These are phyloP conservation scores for Annona cherimola DNA, from an alignment of 164 flowering plant genomes.

Conservation along the genomic window DNA sequence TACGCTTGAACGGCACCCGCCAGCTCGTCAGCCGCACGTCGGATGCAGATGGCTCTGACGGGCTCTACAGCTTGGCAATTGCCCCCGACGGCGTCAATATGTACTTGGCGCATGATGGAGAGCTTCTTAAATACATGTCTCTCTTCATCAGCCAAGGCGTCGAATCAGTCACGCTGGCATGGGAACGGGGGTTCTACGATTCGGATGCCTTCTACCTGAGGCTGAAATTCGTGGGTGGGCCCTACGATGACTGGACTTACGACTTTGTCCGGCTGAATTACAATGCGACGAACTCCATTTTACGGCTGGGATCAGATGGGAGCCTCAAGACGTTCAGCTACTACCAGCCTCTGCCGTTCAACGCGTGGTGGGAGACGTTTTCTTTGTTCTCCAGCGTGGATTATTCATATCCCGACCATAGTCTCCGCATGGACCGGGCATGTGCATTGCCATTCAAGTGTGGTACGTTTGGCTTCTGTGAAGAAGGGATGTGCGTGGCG, in stretches of 20 bases:
- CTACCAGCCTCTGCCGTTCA: background rate
- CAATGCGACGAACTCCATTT: background rate
- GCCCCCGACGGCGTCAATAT: slow-evolving; percentile 6
- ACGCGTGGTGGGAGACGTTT: background rate
- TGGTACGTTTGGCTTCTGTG: background rate
- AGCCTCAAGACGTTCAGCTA: background rate
- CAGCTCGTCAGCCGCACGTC: slow-evolving; percentile 24
- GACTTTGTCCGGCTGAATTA: background rate
- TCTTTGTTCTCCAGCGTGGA: background rate
- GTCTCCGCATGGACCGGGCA: background rate
- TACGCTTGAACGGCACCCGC: slow-evolving; percentile 3
- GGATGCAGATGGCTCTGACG: slow-evolving; percentile 11
- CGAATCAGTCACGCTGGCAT: background rate
- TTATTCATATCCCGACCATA: background rate
- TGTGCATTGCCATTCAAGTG: background rate
- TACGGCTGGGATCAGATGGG: background rate
- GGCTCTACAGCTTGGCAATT: slow-evolving; percentile 24
- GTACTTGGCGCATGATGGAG: background rate
- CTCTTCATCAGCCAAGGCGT: background rate
- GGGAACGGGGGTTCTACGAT: background rate
- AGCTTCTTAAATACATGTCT: background rate
- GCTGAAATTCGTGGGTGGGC: background rate
- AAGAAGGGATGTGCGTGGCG: background rate
- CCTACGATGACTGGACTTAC: background rate
- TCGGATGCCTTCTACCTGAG: background rate